A percentile compares a stretch with the other conserved stretches of the same genome.
These are phyloP conservation scores for Chlamydomonas applanata DNA, from an alignment of 139 green algal species.

Conservation along the genomic window DNA sequence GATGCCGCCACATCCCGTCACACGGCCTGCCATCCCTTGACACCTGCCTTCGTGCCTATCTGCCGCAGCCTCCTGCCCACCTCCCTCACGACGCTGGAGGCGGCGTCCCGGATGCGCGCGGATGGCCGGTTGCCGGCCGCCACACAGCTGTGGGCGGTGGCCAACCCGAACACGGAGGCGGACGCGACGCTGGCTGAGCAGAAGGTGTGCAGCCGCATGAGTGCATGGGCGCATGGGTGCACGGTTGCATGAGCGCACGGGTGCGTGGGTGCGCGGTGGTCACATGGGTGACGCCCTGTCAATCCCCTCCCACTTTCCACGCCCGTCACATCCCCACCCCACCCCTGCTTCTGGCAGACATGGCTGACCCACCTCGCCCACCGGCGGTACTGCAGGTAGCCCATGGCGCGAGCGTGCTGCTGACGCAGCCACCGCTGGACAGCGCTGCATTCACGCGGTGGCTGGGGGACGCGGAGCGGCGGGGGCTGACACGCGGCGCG, in stretches of 20 bases:
- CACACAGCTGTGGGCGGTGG: constrained; percentile 69
- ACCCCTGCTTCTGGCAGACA: too few relatives aligned
- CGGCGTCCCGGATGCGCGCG: constrained; percentile 37
- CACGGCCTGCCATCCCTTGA: too few relatives aligned
- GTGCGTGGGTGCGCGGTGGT: too few relatives aligned
- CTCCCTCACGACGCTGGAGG: constrained; percentile 45
- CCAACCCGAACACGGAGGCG: constrained; percentile 61
- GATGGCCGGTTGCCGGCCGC: constrained; percentile 12
- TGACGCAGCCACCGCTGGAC: constrained; percentile 77
- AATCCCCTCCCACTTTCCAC: too few relatives aligned
- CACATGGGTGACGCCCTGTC: too few relatives aligned
- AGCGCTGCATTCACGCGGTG: constrained; percentile 51
- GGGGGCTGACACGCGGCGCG: constrained; percentile 16
- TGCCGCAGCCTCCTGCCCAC: constrained; percentile 32
- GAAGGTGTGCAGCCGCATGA: constrained; percentile 33
- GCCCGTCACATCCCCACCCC: too few relatives aligned
- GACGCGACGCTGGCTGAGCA: constrained; percentile 29
- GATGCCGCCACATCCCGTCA: too few relatives aligned
- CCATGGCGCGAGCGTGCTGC: constrained; percentile 56
- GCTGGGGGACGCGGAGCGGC: constrained; percentile 41
- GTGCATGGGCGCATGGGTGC: too few relatives aligned
- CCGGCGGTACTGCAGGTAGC: constrained; percentile 51
- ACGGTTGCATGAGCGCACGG: too few relatives aligned
- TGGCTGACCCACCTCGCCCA: too few relatives aligned
- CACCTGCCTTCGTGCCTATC: neutral